A percentile compares a stretch with the other conserved stretches of the same genome.
Evolutionary conservation across 768 basidiomycete genomes (phyloP).

Genomic region (Amanita pseudoporphyria): DNA sequence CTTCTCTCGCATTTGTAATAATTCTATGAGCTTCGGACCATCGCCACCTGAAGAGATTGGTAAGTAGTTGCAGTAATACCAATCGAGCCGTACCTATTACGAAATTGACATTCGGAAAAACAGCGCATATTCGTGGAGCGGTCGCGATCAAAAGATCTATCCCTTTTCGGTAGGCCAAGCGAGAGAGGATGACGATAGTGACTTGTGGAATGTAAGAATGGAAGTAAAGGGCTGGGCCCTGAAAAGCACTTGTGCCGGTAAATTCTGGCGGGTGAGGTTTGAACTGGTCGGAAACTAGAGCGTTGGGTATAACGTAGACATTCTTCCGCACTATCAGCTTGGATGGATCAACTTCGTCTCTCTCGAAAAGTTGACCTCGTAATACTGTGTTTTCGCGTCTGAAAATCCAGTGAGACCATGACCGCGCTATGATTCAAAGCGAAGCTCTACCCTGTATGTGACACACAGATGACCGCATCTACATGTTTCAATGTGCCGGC

Average conservation of each 20-base stretch:
- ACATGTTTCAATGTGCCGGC: constrained; percentile 82
- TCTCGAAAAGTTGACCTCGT: constrained; percentile 67
- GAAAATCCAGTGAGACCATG: not conserved
- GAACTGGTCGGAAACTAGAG: constrained; percentile 82
- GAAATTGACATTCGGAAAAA: constrained; percentile 83
- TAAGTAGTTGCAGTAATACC: not conserved
- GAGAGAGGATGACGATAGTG: constrained; percentile 83
- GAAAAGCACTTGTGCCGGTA: constrained; percentile 42
- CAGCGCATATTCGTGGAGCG: constrained; percentile 79
- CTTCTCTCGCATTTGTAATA: constrained; percentile 94
- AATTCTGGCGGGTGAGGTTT: constrained; percentile 45
- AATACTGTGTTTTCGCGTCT: constrained; percentile 98
- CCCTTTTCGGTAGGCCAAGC: constrained; percentile 92
- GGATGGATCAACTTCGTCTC: constrained; percentile 31
- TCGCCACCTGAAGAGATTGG: constrained; percentile 62
- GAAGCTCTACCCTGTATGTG: constrained; percentile 77
- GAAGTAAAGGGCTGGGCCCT: not conserved
- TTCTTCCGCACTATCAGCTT: constrained; percentile 39
- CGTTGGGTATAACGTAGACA: constrained; percentile 91
- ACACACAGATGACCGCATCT: constrained; percentile 93
- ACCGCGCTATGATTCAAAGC: not conserved
- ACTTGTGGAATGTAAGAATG: constrained; percentile 34
- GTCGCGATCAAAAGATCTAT: constrained; percentile 92
- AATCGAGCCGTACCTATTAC: constrained; percentile 56
- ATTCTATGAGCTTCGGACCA: constrained; percentile 89